Percentiles rank a stretch among this genome's conserved stretches.
phyloP scores from a whole-genome alignment of 441 rosid species.

The Aleurites moluccanus region DNA sequence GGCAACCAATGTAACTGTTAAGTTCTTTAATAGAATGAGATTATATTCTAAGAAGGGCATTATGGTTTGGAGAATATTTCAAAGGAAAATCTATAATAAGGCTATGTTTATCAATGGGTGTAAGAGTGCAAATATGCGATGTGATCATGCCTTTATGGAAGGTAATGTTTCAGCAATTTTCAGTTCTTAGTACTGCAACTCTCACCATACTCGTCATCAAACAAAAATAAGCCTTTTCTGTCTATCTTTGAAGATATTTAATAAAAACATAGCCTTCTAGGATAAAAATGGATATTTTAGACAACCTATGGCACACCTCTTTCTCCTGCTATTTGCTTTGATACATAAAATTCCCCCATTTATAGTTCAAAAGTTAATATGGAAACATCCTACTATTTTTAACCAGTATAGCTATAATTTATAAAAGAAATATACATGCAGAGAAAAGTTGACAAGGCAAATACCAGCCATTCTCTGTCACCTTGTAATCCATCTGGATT shows the following conservation, averaged over 20 bases:
- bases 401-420: background rate
- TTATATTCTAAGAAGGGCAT: background rate
- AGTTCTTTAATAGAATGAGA: background rate
- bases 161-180: background rate
- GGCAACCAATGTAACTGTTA: background rate
- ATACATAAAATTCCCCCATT: background rate
- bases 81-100: background rate
- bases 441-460: conserved; percentile 20
- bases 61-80: background rate
- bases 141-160: background rate
- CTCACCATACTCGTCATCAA: background rate
- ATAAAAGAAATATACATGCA: background rate
- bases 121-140: background rate
- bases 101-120: background rate
- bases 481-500: conserved; percentile 96
- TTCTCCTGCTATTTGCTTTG: background rate
- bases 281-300: background rate
- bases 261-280: background rate
- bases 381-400: background rate
- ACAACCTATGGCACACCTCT: background rate
- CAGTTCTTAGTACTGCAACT: background rate
- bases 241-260: background rate
- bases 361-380: background rate
- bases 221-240: background rate
- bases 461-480: conserved; percentile 99